Percentiles rank a stretch among this genome's conserved stretches.
Conservation (phyloP, 805 yeast species). For the Nakazawaea laoshanensis region DNA sequence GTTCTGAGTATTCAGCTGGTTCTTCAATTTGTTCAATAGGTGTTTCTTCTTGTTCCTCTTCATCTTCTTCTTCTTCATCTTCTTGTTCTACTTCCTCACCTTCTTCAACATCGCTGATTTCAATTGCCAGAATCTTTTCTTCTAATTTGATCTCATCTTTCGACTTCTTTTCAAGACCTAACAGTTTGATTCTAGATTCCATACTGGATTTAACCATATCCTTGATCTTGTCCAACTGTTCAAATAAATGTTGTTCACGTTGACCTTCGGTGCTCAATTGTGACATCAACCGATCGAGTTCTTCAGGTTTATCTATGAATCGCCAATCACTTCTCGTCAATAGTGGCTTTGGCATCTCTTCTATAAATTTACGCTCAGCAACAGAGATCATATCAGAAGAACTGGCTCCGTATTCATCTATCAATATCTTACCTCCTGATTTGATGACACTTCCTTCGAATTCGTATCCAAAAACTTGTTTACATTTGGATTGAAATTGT, state of each 20-base stretch:
- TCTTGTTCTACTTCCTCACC: constrained; percentile 4
- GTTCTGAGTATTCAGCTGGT: constrained; percentile 20
- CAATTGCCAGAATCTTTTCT: constrained; percentile 28
- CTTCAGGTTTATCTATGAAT: constrained; percentile 52
- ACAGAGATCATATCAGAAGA: constrained; percentile 13
- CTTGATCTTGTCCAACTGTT: constrained; percentile 47
- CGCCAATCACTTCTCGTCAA: constrained; percentile 57
- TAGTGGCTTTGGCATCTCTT: constrained; percentile 55
- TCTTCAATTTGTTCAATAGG: constrained; percentile 3
- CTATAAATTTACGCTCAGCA: constrained; percentile 52
- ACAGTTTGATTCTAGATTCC: constrained; percentile 46
- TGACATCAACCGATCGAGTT: constrained; percentile 42
- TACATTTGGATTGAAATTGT: constrained; percentile 2
- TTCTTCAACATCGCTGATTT: constrained; percentile 22
- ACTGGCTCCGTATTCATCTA: constrained; percentile 29
- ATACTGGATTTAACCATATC: constrained; percentile 49
- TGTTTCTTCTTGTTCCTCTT: constrained; percentile 1
- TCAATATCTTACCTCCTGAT: constrained; percentile 18
- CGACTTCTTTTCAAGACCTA: constrained; percentile 33
- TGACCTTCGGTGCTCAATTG: constrained; percentile 74
- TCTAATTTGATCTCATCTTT: constrained; percentile 33
- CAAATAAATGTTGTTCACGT: constrained; percentile 58
- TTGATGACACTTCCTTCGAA: constrained; percentile 19
- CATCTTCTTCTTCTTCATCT: constrained; percentile 7
- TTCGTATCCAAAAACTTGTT: constrained; percentile 21